Conservation (phyloP, 2,329 filamentous ascomycete species). For the Monilinia aucupariae region DNA sequence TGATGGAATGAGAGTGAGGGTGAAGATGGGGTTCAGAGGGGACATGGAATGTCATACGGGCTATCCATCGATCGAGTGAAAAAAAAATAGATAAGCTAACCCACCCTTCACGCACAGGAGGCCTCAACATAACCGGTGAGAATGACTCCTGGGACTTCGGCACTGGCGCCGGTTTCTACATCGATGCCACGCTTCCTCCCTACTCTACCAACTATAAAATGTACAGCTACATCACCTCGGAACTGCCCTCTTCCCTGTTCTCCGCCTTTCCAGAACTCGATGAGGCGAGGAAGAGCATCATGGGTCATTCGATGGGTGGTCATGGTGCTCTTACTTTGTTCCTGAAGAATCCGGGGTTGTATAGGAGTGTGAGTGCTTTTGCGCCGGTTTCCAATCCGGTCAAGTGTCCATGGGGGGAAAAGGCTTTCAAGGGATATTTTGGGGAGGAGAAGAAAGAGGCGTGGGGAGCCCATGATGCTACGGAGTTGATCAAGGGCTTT, state of each 20-base stretch:
- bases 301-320: constrained; percentile 94
- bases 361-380: constrained; percentile 84
- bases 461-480: constrained; percentile 90
- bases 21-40: too few relatives aligned
- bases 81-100: neutral
- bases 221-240: constrained; percentile 86
- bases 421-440: constrained; percentile 89
- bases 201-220: constrained; percentile 81
- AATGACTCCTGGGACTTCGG: constrained; percentile 90
- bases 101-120: constrained; percentile 44
- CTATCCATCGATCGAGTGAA: neutral
- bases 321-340: constrained; percentile 91
- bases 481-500: constrained; percentile 76
- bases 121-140: constrained; percentile 74
- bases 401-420: constrained; percentile 87
- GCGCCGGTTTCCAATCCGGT: constrained; percentile 84
- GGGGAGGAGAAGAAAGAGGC: constrained; percentile 65
- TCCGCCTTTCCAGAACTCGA: constrained; percentile 68
- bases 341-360: constrained; percentile 84
- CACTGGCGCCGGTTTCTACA: constrained; percentile 86
- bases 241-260: constrained; percentile 78
- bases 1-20: neutral
- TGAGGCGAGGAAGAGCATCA: constrained; percentile 66
- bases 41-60: neutral
- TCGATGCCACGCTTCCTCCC: constrained; percentile 73